These are phyloP conservation scores for Agaricales sp. DNA, from an alignment of 1,284 basidiomycete genomes.

Conservation along the genomic window DNA sequence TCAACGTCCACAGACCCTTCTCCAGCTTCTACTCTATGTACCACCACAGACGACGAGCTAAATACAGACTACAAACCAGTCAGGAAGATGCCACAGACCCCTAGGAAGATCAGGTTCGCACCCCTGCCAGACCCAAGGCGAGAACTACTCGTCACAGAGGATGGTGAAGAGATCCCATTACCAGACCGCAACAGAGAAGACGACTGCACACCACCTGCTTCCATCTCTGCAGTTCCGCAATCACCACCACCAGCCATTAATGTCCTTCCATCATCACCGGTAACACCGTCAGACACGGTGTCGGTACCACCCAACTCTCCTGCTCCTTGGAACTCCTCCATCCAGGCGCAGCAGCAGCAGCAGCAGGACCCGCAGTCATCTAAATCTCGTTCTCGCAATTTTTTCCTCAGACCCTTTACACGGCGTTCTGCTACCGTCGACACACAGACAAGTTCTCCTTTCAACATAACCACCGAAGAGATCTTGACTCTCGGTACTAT, in stretches of 20 bases:
- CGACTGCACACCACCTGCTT: constrained; percentile 10
- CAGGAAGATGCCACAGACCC: constrained; percentile 7
- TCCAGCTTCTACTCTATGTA: background rate
- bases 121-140: constrained; percentile 68
- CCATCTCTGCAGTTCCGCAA: constrained; percentile 10
- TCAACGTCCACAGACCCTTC: background rate
- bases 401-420: constrained; percentile 9
- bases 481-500: constrained; percentile 32
- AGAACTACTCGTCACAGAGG: constrained; percentile 29
- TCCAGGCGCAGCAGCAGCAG: constrained; percentile 7
- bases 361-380: constrained; percentile 11
- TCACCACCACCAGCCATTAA: constrained; percentile 23
- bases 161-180: constrained; percentile 29
- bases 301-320: background rate
- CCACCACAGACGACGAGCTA: background rate
- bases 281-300: background rate
- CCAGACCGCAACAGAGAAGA: constrained; percentile 18
- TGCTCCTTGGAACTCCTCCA: constrained; percentile 7
- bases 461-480: constrained; percentile 28
- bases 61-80: background rate
- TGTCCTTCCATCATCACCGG: constrained; percentile 19
- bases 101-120: constrained; percentile 58
- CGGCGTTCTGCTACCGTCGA: background rate
- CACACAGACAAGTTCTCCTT: constrained; percentile 12
- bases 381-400: constrained; percentile 11